Evolutionary conservation across 1,284 basidiomycete genomes (phyloP).

Genomic region (Leccinum solheimii): DNA sequence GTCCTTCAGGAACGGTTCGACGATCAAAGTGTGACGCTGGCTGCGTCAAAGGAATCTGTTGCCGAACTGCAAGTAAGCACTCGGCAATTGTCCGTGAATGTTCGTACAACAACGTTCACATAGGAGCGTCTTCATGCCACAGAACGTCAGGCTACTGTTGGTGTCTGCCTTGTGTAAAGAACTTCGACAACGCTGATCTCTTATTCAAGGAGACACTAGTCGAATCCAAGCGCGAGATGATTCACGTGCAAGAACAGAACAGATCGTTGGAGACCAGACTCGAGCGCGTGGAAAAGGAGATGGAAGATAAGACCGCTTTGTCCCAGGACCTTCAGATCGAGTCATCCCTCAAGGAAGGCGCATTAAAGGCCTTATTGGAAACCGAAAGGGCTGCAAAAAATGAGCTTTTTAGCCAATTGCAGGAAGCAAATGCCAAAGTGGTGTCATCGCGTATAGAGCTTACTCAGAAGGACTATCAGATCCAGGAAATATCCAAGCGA

Average conservation of each 20-base stretch:
- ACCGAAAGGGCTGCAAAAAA: slow-evolving; percentile 22
- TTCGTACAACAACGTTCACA: not conserved
- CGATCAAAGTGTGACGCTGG: slow-evolving; percentile 51
- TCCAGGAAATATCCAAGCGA: slow-evolving; percentile 25
- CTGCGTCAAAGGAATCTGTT: slow-evolving; percentile 52
- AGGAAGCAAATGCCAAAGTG: slow-evolving; percentile 22
- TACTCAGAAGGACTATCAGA: slow-evolving; percentile 20
- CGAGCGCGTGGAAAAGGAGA: slow-evolving; percentile 14
- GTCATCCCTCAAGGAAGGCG: slow-evolving; percentile 30
- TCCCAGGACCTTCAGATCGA: slow-evolving; percentile 26
- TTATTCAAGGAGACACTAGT: slow-evolving; percentile 20
- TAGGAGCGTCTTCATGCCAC: slow-evolving; percentile 24
- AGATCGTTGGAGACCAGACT: slow-evolving; percentile 16
- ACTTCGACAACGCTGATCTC: slow-evolving; percentile 4
- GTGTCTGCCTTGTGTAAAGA: slow-evolving; percentile 4
- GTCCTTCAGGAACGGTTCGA: slow-evolving; percentile 62
- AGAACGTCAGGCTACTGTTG: slow-evolving; percentile 20
- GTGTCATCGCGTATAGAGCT: slow-evolving; percentile 29
- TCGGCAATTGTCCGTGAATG: not conserved
- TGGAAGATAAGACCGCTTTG: slow-evolving; percentile 14
- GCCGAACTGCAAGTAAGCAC: slow-evolving; percentile 52
- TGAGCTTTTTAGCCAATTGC: slow-evolving; percentile 21
- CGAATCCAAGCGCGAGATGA: slow-evolving; percentile 20
- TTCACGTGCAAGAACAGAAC: slow-evolving; percentile 28
- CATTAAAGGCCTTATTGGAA: slow-evolving; percentile 25